phyloP scores from a whole-genome alignment of 352 stramenopile species.

The Elongisporangium senticosum region DNA sequence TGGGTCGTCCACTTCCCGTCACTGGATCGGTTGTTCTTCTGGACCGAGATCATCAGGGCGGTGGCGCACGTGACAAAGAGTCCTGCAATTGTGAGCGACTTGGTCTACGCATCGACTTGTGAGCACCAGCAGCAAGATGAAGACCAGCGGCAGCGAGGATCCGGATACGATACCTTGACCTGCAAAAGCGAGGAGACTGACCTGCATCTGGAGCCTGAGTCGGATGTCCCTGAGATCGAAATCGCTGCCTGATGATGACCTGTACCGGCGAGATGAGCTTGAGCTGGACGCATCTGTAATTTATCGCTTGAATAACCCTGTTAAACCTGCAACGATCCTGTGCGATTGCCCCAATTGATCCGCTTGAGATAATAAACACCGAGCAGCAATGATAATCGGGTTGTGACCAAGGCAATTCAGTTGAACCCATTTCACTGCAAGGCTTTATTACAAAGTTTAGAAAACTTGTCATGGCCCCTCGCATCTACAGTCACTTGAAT shows the following conservation, averaged over 20 bases:
- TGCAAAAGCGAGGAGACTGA: background rate
- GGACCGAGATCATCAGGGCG: constrained; percentile 31
- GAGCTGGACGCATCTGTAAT: background rate
- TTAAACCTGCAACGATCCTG: background rate
- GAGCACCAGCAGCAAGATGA: background rate
- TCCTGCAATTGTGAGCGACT: constrained; percentile 29
- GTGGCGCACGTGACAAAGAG: constrained; percentile 30
- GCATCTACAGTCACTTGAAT: constrained; percentile 39
- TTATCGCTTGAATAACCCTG: background rate
- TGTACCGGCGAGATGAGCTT: background rate
- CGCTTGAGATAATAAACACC: background rate
- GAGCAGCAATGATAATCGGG: background rate
- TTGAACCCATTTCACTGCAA: constrained; percentile 77
- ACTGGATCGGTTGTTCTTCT: constrained; percentile 24
- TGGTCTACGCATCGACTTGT: constrained; percentile 19
- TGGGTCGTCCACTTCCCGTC: constrained; percentile 63
- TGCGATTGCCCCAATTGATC: background rate
- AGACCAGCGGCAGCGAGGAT: background rate
- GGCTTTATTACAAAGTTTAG: constrained; percentile 76
- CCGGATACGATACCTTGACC: background rate
- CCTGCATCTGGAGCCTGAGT: background rate
- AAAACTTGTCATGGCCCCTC: constrained; percentile 30
- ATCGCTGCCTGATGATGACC: background rate
- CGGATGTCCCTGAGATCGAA: background rate
- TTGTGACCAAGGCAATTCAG: constrained; percentile 20